These are phyloP conservation scores for Metschnikowia arizonensis DNA, from an alignment of 805 yeast species.

Conservation along the genomic window DNA sequence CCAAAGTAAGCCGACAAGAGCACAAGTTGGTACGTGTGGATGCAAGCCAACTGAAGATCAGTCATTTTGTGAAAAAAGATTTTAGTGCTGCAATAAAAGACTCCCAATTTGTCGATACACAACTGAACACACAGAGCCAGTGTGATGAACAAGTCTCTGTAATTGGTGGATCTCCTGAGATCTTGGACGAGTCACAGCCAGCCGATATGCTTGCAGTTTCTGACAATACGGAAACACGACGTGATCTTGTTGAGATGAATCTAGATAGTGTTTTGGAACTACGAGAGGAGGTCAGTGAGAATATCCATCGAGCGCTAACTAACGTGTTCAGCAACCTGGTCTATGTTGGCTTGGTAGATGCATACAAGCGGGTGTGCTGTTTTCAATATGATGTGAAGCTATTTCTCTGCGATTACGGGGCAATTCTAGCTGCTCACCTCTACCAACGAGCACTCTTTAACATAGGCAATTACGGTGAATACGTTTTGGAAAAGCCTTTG, in stretches of 20 bases:
- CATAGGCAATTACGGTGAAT: constrained; percentile 74
- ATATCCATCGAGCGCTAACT: constrained; percentile 53
- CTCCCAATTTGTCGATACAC: neutral
- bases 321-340: constrained; percentile 64
- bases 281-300: constrained; percentile 44
- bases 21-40: constrained; percentile 71
- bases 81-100: neutral
- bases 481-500: constrained; percentile 22
- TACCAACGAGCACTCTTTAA: constrained; percentile 78
- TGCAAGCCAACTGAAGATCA: constrained; percentile 48
- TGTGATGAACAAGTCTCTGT: neutral
- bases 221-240: neutral
- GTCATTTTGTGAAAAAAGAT: constrained; percentile 15
- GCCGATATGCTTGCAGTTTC: neutral
- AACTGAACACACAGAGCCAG: neutral
- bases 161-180: neutral
- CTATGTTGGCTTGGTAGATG: constrained; percentile 81
- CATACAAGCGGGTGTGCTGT: constrained; percentile 64
- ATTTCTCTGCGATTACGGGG: constrained; percentile 75
- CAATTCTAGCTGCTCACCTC: constrained; percentile 62
- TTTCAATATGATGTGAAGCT: constrained; percentile 79
- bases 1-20: constrained; percentile 47
- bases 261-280: constrained; percentile 59
- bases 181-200: neutral
- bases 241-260: constrained; percentile 40